A percentile compares a stretch with the other conserved stretches of the same genome.
phyloP scores from a whole-genome alignment of 1,284 basidiomycete genomes.

The Grifola frondosa region DNA sequence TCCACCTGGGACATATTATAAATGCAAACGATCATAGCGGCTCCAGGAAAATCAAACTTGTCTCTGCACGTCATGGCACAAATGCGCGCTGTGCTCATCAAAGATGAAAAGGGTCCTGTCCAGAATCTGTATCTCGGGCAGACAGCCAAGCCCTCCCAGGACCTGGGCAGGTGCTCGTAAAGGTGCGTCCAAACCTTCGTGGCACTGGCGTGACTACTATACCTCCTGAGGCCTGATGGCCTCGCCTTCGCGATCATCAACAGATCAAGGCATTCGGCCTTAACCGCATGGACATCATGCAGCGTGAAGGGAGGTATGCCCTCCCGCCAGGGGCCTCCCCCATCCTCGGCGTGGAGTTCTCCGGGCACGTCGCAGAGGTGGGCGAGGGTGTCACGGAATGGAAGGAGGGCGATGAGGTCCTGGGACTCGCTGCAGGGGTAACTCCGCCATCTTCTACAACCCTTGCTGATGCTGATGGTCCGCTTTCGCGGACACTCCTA shows the following conservation, averaged over 20 bases:
- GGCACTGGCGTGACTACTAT: too few relatives aligned
- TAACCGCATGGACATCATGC: slow-evolving; percentile 86
- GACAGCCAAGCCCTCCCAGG: slow-evolving; percentile 57
- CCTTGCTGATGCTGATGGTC: background rate
- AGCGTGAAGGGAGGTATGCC: slow-evolving; percentile 79
- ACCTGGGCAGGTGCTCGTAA: slow-evolving; percentile 71
- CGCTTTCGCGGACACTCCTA: slow-evolving; percentile 29
- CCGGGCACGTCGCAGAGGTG: slow-evolving; percentile 66
- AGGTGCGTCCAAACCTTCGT: slow-evolving; percentile 47
- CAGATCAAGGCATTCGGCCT: slow-evolving; percentile 81
- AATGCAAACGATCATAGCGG: background rate
- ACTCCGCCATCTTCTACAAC: slow-evolving; percentile 21
- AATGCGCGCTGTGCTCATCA: slow-evolving; percentile 86
- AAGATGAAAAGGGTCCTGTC: slow-evolving; percentile 74
- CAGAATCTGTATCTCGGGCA: slow-evolving; percentile 83
- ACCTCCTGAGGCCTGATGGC: background rate
- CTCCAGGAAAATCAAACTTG: background rate
- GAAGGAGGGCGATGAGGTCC: slow-evolving; percentile 82
- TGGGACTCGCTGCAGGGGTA: slow-evolving; percentile 76
- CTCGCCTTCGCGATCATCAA: slow-evolving; percentile 3
- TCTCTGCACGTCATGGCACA: slow-evolving; percentile 5
- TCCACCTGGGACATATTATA: background rate
- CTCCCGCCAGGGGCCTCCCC: slow-evolving; percentile 74
- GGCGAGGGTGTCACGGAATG: slow-evolving; percentile 57
- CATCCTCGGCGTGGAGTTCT: slow-evolving; percentile 92